Percentiles rank a stretch among this genome's conserved stretches.
These are phyloP conservation scores for Dendrobium officinale DNA, from an alignment of 106 monocot genomes.

Conservation along the genomic window DNA sequence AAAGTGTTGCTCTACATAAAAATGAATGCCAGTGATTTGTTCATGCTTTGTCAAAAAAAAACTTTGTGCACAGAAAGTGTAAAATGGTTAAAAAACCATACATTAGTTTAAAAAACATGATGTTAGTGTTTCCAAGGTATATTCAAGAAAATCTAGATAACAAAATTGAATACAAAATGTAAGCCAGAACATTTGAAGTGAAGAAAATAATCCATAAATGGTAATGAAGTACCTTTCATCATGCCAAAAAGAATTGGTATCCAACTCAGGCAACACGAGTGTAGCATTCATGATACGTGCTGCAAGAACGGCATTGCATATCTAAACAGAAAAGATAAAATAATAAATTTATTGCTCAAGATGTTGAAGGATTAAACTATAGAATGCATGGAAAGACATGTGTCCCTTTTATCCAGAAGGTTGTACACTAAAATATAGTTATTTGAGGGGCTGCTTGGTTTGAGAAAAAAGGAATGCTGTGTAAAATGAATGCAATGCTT, in stretches of 20 bases:
- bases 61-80: not conserved
- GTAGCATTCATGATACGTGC: constrained; percentile 99
- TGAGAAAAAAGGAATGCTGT: not conserved
- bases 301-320: constrained; percentile 98
- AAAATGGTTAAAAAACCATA: not conserved
- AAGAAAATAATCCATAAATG: not conserved
- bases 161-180: not conserved
- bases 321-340: constrained; percentile 30
- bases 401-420: not conserved
- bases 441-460: not conserved
- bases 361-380: not conserved
- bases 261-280: constrained; percentile 86
- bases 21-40: not conserved
- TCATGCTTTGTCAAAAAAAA: not conserved
- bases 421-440: not conserved
- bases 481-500: not conserved
- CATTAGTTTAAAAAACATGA: not conserved
- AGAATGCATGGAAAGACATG: not conserved
- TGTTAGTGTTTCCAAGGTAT: not conserved
- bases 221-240: constrained; percentile 68
- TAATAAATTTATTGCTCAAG: not conserved
- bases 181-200: not conserved
- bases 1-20: not conserved
- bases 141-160: not conserved
- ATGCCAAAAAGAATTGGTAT: constrained; percentile 91